Percentiles rank a stretch among this genome's conserved stretches.
phyloP scores from a whole-genome alignment of 2,329 filamentous ascomycete species.

The Neoarthrinium moseri region DNA sequence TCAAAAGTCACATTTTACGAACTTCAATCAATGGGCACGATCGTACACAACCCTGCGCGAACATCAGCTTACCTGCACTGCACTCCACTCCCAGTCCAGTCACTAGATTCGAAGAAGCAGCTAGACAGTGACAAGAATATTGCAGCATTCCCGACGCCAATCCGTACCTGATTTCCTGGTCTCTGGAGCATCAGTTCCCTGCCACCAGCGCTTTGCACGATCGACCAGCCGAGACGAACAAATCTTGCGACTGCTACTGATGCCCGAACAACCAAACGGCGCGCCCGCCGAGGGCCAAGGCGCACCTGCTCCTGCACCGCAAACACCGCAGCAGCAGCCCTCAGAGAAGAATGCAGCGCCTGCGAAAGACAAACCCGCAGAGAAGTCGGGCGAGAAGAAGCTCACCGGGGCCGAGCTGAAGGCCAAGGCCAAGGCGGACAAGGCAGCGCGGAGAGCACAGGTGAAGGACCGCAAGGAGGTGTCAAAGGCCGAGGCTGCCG shows the following conservation, averaged over 20 bases:
- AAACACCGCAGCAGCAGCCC: conserved; percentile 1
- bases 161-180: too few species aligned
- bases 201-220: too few species aligned
- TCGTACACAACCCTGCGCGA: too few species aligned
- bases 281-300: conserved; percentile 4
- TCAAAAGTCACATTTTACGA: not conserved
- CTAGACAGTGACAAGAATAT: not conserved
- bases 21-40: too few species aligned
- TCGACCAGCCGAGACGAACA: not conserved
- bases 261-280: conserved; percentile 7
- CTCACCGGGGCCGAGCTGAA: conserved; percentile 79
- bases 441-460: conserved; percentile 78
- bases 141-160: not conserved
- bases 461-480: conserved; percentile 57
- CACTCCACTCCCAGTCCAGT: too few species aligned
- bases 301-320: too few species aligned
- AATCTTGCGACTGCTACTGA: too few species aligned
- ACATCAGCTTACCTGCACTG: too few species aligned
- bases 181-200: too few species aligned
- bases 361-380: conserved; percentile 6
- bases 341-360: conserved; percentile 10
- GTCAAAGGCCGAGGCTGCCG: conserved; percentile 34
- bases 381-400: conserved; percentile 43
- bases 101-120: too few species aligned
- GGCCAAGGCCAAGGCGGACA: conserved; percentile 86